These are phyloP conservation scores for Puccinia brachypodii DNA, from an alignment of 1,284 basidiomycete species.

Conservation along the genomic window DNA sequence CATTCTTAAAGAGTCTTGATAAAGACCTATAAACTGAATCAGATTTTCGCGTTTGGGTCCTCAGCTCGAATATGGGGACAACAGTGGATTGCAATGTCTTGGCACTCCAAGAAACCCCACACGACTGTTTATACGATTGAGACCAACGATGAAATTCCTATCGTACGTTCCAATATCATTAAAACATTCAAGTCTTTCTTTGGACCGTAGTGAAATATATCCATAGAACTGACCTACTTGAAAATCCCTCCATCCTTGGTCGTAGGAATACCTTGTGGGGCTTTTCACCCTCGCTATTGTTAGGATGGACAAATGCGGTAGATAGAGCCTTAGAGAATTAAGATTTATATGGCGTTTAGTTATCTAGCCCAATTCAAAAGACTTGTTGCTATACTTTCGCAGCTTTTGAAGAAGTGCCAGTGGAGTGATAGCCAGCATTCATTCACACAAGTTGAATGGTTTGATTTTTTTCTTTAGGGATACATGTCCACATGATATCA, in stretches of 20 bases:
- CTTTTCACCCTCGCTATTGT: slow-evolving; percentile 13
- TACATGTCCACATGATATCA: too few species aligned
- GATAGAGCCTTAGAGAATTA: neutral
- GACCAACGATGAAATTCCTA: slow-evolving; percentile 18
- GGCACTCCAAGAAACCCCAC: neutral
- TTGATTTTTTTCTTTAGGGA: too few species aligned
- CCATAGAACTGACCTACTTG: neutral
- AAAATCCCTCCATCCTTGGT: neutral
- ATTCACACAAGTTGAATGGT: too few species aligned
- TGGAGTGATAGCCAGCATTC: too few species aligned
- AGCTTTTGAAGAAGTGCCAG: too few species aligned
- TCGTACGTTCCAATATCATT: neutral
- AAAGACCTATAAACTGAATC: too few species aligned
- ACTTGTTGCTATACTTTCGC: neutral
- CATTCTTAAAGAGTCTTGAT: too few species aligned
- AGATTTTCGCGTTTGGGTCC: neutral
- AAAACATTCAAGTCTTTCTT: too few species aligned
- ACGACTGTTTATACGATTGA: neutral
- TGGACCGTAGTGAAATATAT: neutral
- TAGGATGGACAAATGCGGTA: slow-evolving; percentile 21
- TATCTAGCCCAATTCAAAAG: neutral
- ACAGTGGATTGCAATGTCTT: slow-evolving; percentile 1
- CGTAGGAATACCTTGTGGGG: slow-evolving; percentile 7
- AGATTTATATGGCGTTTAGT: neutral
- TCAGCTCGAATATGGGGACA: slow-evolving; percentile 21